Conservation (phyloP, 495 filamentous ascomycete species). For the Saxophila tyrrhenica region DNA sequence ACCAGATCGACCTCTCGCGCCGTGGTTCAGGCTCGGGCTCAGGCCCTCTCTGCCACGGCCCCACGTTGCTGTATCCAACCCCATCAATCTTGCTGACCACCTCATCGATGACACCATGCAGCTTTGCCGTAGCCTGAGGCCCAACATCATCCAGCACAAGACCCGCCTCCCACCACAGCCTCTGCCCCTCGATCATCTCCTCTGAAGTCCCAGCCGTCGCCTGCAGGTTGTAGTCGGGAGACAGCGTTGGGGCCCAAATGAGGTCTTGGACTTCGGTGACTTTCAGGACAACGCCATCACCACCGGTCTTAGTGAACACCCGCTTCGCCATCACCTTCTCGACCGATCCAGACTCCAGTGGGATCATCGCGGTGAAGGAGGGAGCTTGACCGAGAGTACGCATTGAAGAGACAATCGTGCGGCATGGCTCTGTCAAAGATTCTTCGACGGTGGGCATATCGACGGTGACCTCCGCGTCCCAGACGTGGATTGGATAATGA, state of each 20-base stretch:
- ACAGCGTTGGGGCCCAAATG: slow-evolving; percentile 3
- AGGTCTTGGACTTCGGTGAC: slow-evolving; percentile 37
- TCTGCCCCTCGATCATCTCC: slow-evolving; percentile 28
- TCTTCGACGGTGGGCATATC: background rate
- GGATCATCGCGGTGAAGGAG: slow-evolving; percentile 1
- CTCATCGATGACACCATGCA: background rate
- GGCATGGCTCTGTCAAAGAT: background rate
- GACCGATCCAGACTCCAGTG: background rate
- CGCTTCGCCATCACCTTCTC: slow-evolving; percentile 7
- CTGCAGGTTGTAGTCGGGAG: background rate
- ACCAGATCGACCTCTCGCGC: too few species aligned
- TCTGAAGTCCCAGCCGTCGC: background rate
- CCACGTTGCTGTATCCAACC: background rate
- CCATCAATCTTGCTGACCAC: background rate
- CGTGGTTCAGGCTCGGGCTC: too few species aligned
- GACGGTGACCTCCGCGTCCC: slow-evolving; percentile 36
- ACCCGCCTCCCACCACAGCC: slow-evolving; percentile 35
- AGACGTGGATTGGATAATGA: slow-evolving; percentile 35
- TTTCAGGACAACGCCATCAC: slow-evolving; percentile 20
- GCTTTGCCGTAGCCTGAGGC: background rate
- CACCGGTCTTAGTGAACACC: slow-evolving; percentile 1
- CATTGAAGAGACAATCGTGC: background rate
- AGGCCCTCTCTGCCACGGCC: background rate
- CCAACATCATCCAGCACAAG: background rate
- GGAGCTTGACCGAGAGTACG: background rate